Percentiles rank a stretch among this genome's conserved stretches.
Conservation (phyloP, 1,139 yeast species). For the Eremothecium gossypii region DNA sequence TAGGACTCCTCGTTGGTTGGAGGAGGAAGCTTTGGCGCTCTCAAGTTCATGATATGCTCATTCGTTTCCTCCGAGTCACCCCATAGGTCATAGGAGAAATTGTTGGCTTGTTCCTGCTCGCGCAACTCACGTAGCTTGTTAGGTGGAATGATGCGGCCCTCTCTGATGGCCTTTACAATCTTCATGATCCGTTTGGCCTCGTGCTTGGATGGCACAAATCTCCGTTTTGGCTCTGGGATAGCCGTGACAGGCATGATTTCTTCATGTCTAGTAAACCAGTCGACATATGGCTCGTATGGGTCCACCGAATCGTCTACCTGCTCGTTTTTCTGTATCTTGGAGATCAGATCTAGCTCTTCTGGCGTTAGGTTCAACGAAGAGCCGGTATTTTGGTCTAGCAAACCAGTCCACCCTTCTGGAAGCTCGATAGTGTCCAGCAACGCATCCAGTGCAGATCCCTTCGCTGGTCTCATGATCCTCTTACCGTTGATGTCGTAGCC, state of each 20-base stretch:
- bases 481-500: slow-evolving; percentile 97
- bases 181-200: slow-evolving; percentile 96
- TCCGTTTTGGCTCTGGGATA: slow-evolving; percentile 91
- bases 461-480: slow-evolving; percentile 97
- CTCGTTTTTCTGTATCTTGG: slow-evolving; percentile 78
- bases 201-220: slow-evolving; percentile 93
- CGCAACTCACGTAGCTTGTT: slow-evolving; percentile 44
- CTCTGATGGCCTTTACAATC: slow-evolving; percentile 90
- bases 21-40: slow-evolving; percentile 93
- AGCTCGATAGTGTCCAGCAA: slow-evolving; percentile 81
- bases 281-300: slow-evolving; percentile 90
- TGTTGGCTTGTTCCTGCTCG: slow-evolving; percentile 42
- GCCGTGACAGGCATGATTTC: slow-evolving; percentile 93
- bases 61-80: slow-evolving; percentile 49
- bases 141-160: slow-evolving; percentile 83
- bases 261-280: slow-evolving; percentile 83
- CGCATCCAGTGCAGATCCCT: slow-evolving; percentile 87
- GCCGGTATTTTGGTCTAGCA: slow-evolving; percentile 86
- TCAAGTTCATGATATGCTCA: slow-evolving; percentile 78
- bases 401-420: slow-evolving; percentile 98
- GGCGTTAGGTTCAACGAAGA: slow-evolving; percentile 72
- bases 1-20: slow-evolving; percentile 96
- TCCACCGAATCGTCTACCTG: slow-evolving; percentile 70
- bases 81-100: slow-evolving; percentile 74
- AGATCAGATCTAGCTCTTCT: slow-evolving; percentile 83